These are phyloP conservation scores for Lasiosphaeris hirsuta DNA, from an alignment of 495 filamentous ascomycete genomes.

Conservation along the genomic window DNA sequence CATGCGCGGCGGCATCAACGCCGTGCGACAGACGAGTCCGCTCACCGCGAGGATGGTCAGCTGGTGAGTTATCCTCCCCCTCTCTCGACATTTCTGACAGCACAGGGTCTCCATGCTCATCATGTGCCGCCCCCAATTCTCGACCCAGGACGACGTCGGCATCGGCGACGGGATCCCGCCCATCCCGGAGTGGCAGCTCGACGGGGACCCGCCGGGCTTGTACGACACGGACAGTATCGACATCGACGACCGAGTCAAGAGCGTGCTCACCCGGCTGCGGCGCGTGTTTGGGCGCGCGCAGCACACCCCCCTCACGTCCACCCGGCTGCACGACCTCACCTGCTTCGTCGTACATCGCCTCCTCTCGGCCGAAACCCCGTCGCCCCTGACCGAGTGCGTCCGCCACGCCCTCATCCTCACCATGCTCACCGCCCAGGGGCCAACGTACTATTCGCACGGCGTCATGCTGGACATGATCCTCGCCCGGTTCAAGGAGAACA, in stretches of 20 bases:
- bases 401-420: slow-evolving; percentile 45
- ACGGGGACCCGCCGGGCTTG: slow-evolving; percentile 7
- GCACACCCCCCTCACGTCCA: slow-evolving; percentile 28
- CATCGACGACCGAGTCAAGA: slow-evolving; percentile 32
- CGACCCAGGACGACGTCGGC: slow-evolving; percentile 46
- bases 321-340: slow-evolving; percentile 48
- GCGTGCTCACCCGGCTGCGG: slow-evolving; percentile 42
- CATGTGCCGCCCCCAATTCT: slow-evolving; percentile 46
- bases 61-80: slow-evolving; percentile 35
- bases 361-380: slow-evolving; percentile 14
- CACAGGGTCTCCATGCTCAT: slow-evolving; percentile 52
- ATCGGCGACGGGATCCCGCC: slow-evolving; percentile 45
- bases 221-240: slow-evolving; percentile 11
- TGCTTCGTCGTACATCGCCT: slow-evolving; percentile 49
- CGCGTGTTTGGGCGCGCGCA: slow-evolving; percentile 33
- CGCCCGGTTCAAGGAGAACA: slow-evolving; percentile 25
- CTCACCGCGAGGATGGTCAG: slow-evolving; percentile 51
- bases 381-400: slow-evolving; percentile 40
- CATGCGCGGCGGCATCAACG: slow-evolving; percentile 46
- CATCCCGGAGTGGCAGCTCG: slow-evolving; percentile 43
- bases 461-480: slow-evolving; percentile 36
- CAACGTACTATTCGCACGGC: slow-evolving; percentile 50
- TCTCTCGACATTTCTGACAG: not conserved
- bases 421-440: slow-evolving; percentile 50
- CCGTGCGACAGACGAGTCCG: slow-evolving; percentile 45